Base-by-base conservation (phyloP, 345 rosid species). In the Boechera divaricarpa region DNA sequence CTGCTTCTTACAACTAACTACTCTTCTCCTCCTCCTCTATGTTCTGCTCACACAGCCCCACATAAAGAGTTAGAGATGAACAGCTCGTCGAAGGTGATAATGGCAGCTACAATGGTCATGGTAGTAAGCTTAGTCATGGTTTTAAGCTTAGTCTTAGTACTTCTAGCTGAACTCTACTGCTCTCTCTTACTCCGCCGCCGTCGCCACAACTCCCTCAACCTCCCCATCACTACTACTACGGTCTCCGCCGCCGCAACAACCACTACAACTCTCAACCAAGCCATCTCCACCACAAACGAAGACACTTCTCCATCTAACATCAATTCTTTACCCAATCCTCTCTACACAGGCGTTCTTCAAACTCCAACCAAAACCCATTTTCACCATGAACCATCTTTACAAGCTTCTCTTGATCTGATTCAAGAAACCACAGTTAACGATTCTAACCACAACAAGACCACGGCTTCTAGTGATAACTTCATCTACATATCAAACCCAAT, bases 401-500 rank as follows among this genome's bases (percentile, higher is more conserved):
- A 26, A 74, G 10, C 58, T 45, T 79, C 78, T 59, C 73, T 84
- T 41, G 78, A 65, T 26, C 82, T 76, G 45, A 55, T 54, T 54
- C 76, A 69, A 55, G 85, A 83, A 64, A 71, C 67, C 80, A 69
- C 76, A 33, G 42, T 63, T 41, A 11, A 64, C 49, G 31, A 47
- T n/a, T 66, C 75, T 59, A 57, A 60, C 45, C 29, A 36, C 2
- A 5, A 18, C 15, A 70, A 76, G 13, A 60, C 81, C 49, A 21
- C 62, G 15, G 63, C 64, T 58, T 78, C 59, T 26, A n/a, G 21
- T 15, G 86, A 85, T 51, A 76, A 79, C 73, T 80, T 89, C 29
- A 80, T 90, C 60, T 90, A 90, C 85, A 92, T 94, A 35, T 92
- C 98, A 3, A 94, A 94, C 74, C 97, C 98, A n/a, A 85, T 90